Evolutionary conservation across 2,329 filamentous ascomycete species (phyloP).

Genomic region (Exophiala sp.): DNA sequence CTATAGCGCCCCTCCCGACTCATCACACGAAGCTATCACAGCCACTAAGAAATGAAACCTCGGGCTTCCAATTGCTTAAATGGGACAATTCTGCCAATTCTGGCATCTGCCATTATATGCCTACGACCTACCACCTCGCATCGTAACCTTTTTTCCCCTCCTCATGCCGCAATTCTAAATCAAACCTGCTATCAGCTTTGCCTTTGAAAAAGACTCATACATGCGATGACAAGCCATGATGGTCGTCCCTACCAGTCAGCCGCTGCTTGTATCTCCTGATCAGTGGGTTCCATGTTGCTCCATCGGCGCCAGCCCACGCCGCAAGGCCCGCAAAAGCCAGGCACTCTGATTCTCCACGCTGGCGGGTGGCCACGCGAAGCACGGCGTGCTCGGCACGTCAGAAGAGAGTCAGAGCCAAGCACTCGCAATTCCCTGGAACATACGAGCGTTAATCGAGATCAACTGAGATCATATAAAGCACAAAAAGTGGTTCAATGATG

Average conservation of each 20-base stretch:
- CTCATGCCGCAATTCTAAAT: neutral
- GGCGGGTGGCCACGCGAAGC: too few relatives aligned
- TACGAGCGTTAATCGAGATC: too few relatives aligned
- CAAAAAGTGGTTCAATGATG: neutral
- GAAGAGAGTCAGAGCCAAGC: too few relatives aligned
- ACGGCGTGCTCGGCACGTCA: too few relatives aligned
- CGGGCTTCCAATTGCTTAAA: conserved; percentile 7
- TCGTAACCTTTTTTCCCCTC: neutral
- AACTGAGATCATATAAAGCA: neutral
- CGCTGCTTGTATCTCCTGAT: conserved; percentile 4
- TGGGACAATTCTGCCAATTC: neutral
- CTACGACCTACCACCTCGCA: neutral
- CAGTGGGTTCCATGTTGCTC: neutral
- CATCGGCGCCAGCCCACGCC: neutral
- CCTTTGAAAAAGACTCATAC: neutral
- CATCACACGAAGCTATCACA: neutral
- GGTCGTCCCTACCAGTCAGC: neutral
- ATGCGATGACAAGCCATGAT: neutral
- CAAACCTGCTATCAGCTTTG: neutral
- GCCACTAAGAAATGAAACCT: neutral
- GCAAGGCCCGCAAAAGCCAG: too few relatives aligned
- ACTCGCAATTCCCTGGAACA: too few relatives aligned
- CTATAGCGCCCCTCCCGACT: neutral
- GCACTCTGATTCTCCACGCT: neutral
- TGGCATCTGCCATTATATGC: neutral